A percentile compares a stretch with the other conserved stretches of the same genome.
Evolutionary conservation across 106 monocot genomes (phyloP).

Genomic region (Dioscorea dumetorum): DNA sequence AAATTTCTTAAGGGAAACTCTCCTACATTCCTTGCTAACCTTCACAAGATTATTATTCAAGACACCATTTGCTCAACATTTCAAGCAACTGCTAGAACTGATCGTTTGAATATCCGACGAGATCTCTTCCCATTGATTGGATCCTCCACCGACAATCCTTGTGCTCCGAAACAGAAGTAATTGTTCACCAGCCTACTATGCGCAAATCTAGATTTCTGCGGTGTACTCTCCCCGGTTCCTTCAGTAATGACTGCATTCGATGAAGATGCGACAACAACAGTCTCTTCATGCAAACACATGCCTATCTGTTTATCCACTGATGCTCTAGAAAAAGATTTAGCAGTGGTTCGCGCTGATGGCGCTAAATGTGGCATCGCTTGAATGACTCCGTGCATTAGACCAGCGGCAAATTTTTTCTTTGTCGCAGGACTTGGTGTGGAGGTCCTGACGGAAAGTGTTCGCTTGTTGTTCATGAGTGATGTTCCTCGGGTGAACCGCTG

Average conservation of each 20-base stretch:
- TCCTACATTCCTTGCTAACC: too few relatives aligned
- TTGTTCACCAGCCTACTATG: slow-evolving; percentile 52
- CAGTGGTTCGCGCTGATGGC: slow-evolving; percentile 12
- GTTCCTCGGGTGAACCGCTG: slow-evolving; percentile 41
- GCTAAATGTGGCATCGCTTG: slow-evolving; percentile 65
- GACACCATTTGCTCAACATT: too few relatives aligned
- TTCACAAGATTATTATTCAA: too few relatives aligned
- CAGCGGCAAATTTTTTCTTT: slow-evolving; percentile 57
- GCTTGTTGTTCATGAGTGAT: slow-evolving; percentile 54
- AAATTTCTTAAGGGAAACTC: too few relatives aligned
- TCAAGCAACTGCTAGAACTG: slow-evolving; percentile 38
- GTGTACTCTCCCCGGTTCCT: slow-evolving; percentile 1
- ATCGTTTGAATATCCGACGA: slow-evolving; percentile 28
- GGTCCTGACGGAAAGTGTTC: slow-evolving; percentile 48
- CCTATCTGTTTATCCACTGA: slow-evolving; percentile 32
- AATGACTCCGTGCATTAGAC: slow-evolving; percentile 67
- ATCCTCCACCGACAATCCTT: slow-evolving; percentile 34
- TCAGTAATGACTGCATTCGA: slow-evolving; percentile 19
- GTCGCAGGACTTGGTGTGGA: slow-evolving; percentile 46
- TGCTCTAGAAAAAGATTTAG: slow-evolving; percentile 13
- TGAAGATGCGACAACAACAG: slow-evolving; percentile 13
- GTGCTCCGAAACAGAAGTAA: slow-evolving; percentile 77
- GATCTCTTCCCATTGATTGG: slow-evolving; percentile 18
- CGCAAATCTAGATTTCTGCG: slow-evolving; percentile 15
- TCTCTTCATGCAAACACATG: slow-evolving; percentile 21